phyloP scores from a whole-genome alignment of 768 basidiomycete species.

The Rhizopogon vesiculosus region DNA sequence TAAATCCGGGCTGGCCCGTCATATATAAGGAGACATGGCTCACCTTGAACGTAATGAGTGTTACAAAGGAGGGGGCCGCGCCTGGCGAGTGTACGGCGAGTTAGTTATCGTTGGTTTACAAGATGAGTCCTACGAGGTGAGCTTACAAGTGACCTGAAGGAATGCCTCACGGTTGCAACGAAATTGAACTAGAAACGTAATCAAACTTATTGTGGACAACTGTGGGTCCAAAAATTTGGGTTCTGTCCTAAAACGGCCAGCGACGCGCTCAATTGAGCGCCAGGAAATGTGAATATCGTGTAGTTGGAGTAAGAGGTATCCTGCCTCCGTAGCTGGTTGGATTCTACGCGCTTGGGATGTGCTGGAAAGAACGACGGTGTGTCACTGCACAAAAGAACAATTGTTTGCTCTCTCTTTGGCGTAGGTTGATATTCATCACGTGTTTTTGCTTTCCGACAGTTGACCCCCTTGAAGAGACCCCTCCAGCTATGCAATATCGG shows the following conservation, averaged over 20 bases:
- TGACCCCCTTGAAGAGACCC: neutral
- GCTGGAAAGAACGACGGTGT: slow-evolving; percentile 10
- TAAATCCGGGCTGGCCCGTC: slow-evolving; percentile 1
- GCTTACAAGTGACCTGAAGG: neutral
- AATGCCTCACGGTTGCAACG: slow-evolving; percentile 19
- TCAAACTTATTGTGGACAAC: slow-evolving; percentile 40
- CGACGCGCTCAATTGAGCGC: slow-evolving; percentile 6
- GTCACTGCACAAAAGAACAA: slow-evolving; percentile 3
- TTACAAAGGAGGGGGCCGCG: slow-evolving; percentile 68
- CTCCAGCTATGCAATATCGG: too few relatives aligned
- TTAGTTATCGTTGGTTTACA: slow-evolving; percentile 1
- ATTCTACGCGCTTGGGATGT: slow-evolving; percentile 16
- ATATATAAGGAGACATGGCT: slow-evolving; percentile 17
- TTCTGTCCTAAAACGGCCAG: slow-evolving; percentile 32
- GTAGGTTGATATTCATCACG: slow-evolving; percentile 47
- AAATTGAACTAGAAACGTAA: slow-evolving; percentile 36
- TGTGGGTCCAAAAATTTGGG: slow-evolving; percentile 47
- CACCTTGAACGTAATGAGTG: slow-evolving; percentile 58
- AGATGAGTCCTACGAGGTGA: neutral
- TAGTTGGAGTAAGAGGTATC: slow-evolving; percentile 8
- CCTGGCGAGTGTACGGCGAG: slow-evolving; percentile 32
- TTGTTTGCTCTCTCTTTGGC: slow-evolving; percentile 43
- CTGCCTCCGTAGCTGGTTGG: slow-evolving; percentile 7
- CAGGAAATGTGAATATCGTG: slow-evolving; percentile 4
- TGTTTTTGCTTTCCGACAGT: slow-evolving; percentile 8